These are phyloP conservation scores for Coriolopsis trogii DNA, from an alignment of 1,284 basidiomycete species.

Conservation along the genomic window DNA sequence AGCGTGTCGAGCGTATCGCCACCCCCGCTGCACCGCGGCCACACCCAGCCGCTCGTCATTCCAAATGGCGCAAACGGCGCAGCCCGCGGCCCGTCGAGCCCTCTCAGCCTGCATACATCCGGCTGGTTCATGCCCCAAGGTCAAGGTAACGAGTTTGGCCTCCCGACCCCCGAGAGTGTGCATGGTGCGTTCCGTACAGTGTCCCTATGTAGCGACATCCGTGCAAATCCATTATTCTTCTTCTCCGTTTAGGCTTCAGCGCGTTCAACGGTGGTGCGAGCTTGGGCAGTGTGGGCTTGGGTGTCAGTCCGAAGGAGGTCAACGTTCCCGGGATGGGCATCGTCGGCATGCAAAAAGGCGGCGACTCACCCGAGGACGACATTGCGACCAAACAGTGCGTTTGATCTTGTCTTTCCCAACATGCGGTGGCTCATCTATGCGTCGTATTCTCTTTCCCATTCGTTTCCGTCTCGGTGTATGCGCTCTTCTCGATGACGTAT, in stretches of 20 bases:
- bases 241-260: slow-evolving; percentile 29
- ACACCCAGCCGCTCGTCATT: slow-evolving; percentile 59
- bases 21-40: slow-evolving; percentile 40
- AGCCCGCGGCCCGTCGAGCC: slow-evolving; percentile 28
- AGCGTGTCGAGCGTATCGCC: slow-evolving; percentile 50
- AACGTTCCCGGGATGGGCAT: slow-evolving; percentile 25
- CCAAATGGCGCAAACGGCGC: slow-evolving; percentile 40
- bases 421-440: slow-evolving; percentile 13
- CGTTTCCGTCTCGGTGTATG: neutral
- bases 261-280: slow-evolving; percentile 29
- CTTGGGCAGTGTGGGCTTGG: slow-evolving; percentile 25
- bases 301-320: slow-evolving; percentile 39
- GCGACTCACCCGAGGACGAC: slow-evolving; percentile 36
- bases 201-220: neutral
- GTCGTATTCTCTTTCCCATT: neutral
- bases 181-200: slow-evolving; percentile 27
- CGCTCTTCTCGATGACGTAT: slow-evolving; percentile 2
- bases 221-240: slow-evolving; percentile 5
- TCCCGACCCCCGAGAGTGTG: slow-evolving; percentile 46
- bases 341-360: slow-evolving; percentile 27
- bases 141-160: slow-evolving; percentile 37
- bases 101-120: slow-evolving; percentile 35
- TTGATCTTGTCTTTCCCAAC: neutral
- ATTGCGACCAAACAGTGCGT: slow-evolving; percentile 47
- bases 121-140: slow-evolving; percentile 30